A percentile compares a stretch with the other conserved stretches of the same genome.
Evolutionary conservation across 306 rosid genomes (phyloP).

Genomic region (Pyrus pyrifolia): DNA sequence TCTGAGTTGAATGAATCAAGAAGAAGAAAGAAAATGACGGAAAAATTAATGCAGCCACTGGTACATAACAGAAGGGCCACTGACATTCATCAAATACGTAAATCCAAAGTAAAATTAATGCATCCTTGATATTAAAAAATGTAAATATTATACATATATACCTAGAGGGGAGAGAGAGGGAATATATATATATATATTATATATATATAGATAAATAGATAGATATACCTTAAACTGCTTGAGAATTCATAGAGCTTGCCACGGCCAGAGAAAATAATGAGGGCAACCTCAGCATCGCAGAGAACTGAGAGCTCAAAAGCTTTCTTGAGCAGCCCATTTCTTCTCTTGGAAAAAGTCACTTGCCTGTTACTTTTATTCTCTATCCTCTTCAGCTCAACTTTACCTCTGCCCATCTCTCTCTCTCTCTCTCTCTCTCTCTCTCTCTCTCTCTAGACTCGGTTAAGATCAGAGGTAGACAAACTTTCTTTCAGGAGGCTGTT

Average conservation of each 20-base stretch:
- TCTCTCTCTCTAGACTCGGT: conserved; percentile 41
- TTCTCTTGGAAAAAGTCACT: conserved; percentile 84
- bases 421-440: conserved; percentile 34
- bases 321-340: conserved; percentile 87
- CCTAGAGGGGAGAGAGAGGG: background rate
- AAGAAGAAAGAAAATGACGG: background rate
- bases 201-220: background rate
- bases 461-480: conserved; percentile 32
- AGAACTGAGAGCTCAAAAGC: conserved; percentile 87
- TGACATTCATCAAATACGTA: background rate
- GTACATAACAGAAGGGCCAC: background rate
- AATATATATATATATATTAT: too few relatives aligned
- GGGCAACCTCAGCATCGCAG: conserved; percentile 90
- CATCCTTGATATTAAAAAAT: background rate
- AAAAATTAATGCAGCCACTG: background rate
- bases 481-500: conserved; percentile 34
- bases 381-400: conserved; percentile 85
- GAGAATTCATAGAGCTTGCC: conserved; percentile 91
- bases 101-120: background rate
- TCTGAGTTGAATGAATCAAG: background rate
- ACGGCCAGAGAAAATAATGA: conserved; percentile 81
- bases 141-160: background rate
- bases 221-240: conserved; percentile 52
- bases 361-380: conserved; percentile 96
- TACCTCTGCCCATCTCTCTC: conserved; percentile 71